These are phyloP conservation scores for Phytophthora megakarya DNA, from an alignment of 352 stramenopile genomes.

Conservation along the genomic window DNA sequence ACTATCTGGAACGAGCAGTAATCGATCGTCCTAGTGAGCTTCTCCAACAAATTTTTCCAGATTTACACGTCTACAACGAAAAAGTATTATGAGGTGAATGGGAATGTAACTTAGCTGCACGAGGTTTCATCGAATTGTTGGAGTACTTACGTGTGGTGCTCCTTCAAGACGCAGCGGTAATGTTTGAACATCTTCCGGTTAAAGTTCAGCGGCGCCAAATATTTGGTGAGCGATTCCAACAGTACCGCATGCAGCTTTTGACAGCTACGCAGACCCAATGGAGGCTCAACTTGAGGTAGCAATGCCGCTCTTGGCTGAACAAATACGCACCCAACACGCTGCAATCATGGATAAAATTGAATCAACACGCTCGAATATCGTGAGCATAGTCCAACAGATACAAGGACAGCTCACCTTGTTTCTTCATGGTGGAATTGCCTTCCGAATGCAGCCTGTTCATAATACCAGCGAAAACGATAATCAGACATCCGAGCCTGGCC, in stretches of 20 bases:
- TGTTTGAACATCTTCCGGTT: not conserved
- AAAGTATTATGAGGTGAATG: no score
- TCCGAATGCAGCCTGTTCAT: no score
- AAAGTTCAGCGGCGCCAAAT: not conserved
- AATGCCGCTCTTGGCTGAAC: no score
- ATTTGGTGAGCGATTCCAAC: not conserved
- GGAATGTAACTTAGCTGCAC: not conserved
- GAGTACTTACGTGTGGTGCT: not conserved
- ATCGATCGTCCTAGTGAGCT: conserved; percentile 6
- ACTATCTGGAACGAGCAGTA: no score
- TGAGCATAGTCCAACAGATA: not conserved
- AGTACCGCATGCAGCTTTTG: not conserved
- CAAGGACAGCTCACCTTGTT: not conserved
- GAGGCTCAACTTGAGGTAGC: no score
- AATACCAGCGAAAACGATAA: not conserved
- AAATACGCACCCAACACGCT: not conserved
- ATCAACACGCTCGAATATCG: not conserved
- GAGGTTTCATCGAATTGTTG: not conserved
- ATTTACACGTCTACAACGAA: no score
- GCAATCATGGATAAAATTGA: not conserved
- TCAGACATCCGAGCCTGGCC: no score
- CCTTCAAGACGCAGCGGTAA: not conserved
- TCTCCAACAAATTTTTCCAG: not conserved
- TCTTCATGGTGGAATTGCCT: not conserved
- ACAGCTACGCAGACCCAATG: no score